Evolutionary conservation across 768 basidiomycete species (phyloP).

Genomic region (Amanita inopinata): DNA sequence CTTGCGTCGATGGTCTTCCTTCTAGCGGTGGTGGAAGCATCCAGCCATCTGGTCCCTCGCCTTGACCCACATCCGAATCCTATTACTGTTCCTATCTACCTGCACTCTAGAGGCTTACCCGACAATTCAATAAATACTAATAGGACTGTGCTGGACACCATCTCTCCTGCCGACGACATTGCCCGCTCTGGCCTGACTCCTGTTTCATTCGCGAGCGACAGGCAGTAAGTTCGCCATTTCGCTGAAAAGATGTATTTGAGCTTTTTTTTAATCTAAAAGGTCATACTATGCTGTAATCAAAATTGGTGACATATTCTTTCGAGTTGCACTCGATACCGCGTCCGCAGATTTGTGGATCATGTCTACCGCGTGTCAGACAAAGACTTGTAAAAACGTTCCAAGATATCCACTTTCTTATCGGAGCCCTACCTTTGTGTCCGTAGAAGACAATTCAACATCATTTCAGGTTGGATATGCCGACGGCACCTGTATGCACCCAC

Average conservation of each 20-base stretch:
- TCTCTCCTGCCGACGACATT: slow-evolving; percentile 20
- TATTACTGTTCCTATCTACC: slow-evolving; percentile 22
- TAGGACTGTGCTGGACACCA: slow-evolving; percentile 9
- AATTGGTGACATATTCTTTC: slow-evolving; percentile 54
- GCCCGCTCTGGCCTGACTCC: slow-evolving; percentile 30
- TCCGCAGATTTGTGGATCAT: slow-evolving; percentile 67
- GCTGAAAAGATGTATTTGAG: slow-evolving; percentile 4
- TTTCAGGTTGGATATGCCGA: slow-evolving; percentile 62
- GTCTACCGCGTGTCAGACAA: slow-evolving; percentile 50
- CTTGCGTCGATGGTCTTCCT: slow-evolving; percentile 1
- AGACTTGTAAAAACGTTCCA: slow-evolving; percentile 50
- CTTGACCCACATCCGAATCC: slow-evolving; percentile 17
- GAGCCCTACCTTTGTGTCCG: slow-evolving; percentile 52
- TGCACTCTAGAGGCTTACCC: slow-evolving; percentile 6
- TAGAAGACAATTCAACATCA: slow-evolving; percentile 50
- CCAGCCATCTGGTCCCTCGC: slow-evolving; percentile 15
- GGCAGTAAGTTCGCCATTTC: slow-evolving; percentile 24
- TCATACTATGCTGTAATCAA: slow-evolving; percentile 59
- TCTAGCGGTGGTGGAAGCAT: not conserved
- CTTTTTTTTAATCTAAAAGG: too few species aligned
- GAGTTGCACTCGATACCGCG: slow-evolving; percentile 65
- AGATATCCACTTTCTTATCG: slow-evolving; percentile 58
- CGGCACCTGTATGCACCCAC: slow-evolving; percentile 43
- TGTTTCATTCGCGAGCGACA: slow-evolving; percentile 36
- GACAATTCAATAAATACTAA: slow-evolving; percentile 6